Evolutionary conservation across 176 grass and related monocot species (phyloP), one percentile per base, ranked within the genome.

Genomic region (Poa pratensis): DNA sequence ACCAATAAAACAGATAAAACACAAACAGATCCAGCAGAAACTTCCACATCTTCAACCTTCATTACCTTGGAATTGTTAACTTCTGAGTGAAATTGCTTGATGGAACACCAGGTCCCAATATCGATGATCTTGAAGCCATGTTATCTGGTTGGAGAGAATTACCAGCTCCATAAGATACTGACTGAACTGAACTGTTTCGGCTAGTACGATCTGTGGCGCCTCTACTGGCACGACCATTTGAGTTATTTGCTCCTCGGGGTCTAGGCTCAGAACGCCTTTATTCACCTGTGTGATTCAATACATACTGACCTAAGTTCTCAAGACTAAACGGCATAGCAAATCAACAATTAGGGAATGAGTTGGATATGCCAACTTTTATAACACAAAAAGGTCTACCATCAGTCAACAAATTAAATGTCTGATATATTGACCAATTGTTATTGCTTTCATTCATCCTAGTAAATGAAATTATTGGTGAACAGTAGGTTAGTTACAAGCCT

Each of bases 221-320:
- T 91, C 91, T 96, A 86, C n/a, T 64, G 39, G 78, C 82, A 79
- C 87, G 87, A 84, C 68, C 87, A 28, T 88, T 89, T 9, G 54
- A 87, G 90, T 90, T 98, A 95, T 54, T 92, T 84, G 86, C 58
- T 89, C 91, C 62, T 87, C 93, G 91, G 84, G 90, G 58, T 78
- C 86, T 96, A 48, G 88, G 85, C 48, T 94, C 91, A 48, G 84
- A 78, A 14, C 57, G 3, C 94, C 91, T 88, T 95, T 95, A 59
- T 95, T 95, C 57, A 91, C 80, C 96, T 98, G 49, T 68, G 83
- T 14, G 72, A 74, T 86, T 83, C 89, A 84, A 61, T 40, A 87
- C 3, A 63, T 75, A 75, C 20, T 75, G 58, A 81, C 17, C 2
- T 75, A 69, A 82, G 73, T 60, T 87, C 58, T 83, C 35, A 65